Evolutionary conservation across 176 grass and related monocot species (phyloP).

Genomic region (Paspalum notatum): DNA sequence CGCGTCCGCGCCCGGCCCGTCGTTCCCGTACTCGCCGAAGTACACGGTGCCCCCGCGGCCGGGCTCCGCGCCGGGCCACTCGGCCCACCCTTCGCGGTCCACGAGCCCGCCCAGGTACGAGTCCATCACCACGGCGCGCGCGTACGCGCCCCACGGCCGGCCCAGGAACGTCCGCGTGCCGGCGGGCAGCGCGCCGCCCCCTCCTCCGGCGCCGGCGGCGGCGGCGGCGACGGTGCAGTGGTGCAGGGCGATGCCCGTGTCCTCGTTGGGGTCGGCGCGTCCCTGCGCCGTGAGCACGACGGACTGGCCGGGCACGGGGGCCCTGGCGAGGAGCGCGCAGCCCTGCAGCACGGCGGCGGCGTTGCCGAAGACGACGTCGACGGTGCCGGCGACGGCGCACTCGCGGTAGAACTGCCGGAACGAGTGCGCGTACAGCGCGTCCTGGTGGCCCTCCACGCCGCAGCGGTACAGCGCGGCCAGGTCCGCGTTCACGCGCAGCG

Average conservation of each 20-base stretch:
- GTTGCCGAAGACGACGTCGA: slow-evolving; percentile 86
- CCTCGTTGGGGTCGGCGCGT: slow-evolving; percentile 58
- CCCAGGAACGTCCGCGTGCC: slow-evolving; percentile 64
- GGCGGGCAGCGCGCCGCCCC: not conserved
- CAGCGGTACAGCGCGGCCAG: slow-evolving; percentile 62
- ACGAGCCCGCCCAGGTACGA: slow-evolving; percentile 60
- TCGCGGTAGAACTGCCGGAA: slow-evolving; percentile 89
- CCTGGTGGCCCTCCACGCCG: slow-evolving; percentile 69
- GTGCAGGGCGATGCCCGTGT: slow-evolving; percentile 74
- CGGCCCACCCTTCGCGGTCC: slow-evolving; percentile 55
- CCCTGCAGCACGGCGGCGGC: slow-evolving; percentile 78
- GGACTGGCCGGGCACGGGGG: slow-evolving; percentile 52
- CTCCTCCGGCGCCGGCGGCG: slow-evolving; percentile 29
- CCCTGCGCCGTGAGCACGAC: slow-evolving; percentile 72
- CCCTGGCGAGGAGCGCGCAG: slow-evolving; percentile 61
- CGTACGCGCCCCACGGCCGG: slow-evolving; percentile 71
- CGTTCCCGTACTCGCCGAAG: slow-evolving; percentile 81
- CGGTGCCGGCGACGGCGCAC: slow-evolving; percentile 72
- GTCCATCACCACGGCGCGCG: slow-evolving; percentile 60
- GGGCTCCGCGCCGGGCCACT: slow-evolving; percentile 49
- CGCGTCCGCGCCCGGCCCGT: slow-evolving; percentile 50
- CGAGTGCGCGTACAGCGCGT: slow-evolving; percentile 86
- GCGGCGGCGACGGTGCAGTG: slow-evolving; percentile 55
- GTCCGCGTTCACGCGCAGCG: slow-evolving; percentile 75
- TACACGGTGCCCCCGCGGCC: slow-evolving; percentile 54